phyloP scores from a whole-genome alignment of 2,329 filamentous ascomycete species.

The Venturia nashicola region DNA sequence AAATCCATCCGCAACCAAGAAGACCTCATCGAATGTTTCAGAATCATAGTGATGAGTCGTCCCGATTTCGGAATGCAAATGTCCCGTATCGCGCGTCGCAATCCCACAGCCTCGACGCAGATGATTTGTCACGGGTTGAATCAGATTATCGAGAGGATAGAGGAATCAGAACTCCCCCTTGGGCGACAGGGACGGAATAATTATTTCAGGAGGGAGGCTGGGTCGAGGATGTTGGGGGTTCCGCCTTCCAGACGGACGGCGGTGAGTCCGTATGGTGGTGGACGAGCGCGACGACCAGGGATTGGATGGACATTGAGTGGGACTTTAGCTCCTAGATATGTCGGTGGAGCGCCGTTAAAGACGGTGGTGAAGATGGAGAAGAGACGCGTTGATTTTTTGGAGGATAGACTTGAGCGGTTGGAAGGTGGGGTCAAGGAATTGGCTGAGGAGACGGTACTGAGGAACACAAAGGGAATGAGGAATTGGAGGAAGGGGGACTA shows the following conservation, averaged over 20 bases:
- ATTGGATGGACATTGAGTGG: background rate
- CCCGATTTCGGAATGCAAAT: background rate
- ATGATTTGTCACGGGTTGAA: background rate
- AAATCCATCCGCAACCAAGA: slow-evolving; percentile 2
- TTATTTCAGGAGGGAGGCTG: background rate
- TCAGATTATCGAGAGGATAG: background rate
- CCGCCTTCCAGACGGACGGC: background rate
- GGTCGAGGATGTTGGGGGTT: background rate
- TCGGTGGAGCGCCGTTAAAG: background rate
- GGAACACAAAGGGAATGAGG: background rate
- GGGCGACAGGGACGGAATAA: background rate
- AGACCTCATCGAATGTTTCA: background rate
- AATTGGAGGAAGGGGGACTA: background rate
- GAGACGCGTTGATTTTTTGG: background rate
- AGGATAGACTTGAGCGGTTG: background rate
- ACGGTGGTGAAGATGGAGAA: background rate
- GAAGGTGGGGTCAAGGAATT: background rate
- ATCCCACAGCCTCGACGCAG: background rate
- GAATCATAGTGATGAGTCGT: background rate
- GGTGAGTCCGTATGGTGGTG: background rate
- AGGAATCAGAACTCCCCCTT: background rate
- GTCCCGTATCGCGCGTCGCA: background rate
- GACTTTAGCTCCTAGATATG: background rate
- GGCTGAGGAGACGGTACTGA: background rate
- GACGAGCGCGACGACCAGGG: background rate